A percentile compares a stretch with the other conserved stretches of the same genome.
Conservation (phyloP, 1,139 yeast species). For the Lodderomyces theae region DNA sequence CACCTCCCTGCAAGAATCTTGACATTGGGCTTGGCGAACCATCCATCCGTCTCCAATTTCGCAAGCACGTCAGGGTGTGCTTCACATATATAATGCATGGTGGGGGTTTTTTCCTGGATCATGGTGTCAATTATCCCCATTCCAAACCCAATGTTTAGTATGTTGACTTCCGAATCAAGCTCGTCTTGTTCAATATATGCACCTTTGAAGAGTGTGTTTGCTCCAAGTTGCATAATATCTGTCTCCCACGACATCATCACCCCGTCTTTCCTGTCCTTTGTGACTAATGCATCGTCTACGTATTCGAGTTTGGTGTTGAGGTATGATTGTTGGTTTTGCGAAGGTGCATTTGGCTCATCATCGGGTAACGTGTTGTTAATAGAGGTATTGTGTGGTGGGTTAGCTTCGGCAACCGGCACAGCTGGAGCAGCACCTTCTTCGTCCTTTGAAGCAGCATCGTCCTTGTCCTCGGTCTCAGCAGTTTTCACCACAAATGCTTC, state of each 20-base stretch:
- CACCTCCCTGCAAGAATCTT: slow-evolving; percentile 81
- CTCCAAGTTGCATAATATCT: slow-evolving; percentile 75
- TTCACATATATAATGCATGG: slow-evolving; percentile 82
- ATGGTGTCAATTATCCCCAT: slow-evolving; percentile 91
- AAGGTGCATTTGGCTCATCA: slow-evolving; percentile 46
- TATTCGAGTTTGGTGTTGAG: slow-evolving; percentile 67
- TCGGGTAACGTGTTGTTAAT: slow-evolving; percentile 7
- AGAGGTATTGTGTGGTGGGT: background rate
- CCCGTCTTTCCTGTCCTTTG: slow-evolving; percentile 76
- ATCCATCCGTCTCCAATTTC: slow-evolving; percentile 71
- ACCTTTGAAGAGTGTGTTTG: slow-evolving; percentile 60
- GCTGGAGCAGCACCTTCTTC: no score
- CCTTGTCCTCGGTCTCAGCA: slow-evolving; percentile 7
- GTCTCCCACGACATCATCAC: slow-evolving; percentile 99
- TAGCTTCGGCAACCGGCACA: no score
- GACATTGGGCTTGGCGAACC: slow-evolving; percentile 77
- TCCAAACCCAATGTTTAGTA: slow-evolving; percentile 89
- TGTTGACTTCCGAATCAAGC: slow-evolving; percentile 43
- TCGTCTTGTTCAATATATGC: slow-evolving; percentile 20
- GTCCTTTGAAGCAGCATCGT: slow-evolving; percentile 5
- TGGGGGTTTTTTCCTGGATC: slow-evolving; percentile 60
- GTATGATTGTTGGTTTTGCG: slow-evolving; percentile 64
- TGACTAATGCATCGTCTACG: slow-evolving; percentile 66
- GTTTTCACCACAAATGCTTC: slow-evolving; percentile 15
- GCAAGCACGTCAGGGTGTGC: slow-evolving; percentile 90